Base-by-base conservation (phyloP, 2,329 filamentous ascomycete species). In the Alternaria panax region DNA sequence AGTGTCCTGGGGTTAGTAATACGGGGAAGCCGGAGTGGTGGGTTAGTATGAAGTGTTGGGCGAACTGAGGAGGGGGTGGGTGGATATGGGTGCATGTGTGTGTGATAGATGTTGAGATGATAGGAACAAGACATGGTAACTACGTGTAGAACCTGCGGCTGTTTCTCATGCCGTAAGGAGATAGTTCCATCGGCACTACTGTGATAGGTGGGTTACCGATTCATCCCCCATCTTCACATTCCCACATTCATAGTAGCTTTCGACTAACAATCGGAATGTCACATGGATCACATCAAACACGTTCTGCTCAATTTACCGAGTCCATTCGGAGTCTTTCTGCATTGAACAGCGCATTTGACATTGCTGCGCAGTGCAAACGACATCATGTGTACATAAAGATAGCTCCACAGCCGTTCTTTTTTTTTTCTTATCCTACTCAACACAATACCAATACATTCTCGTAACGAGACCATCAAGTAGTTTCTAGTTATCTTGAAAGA, bases 51-150 rank as follows among this genome's bases (percentile, higher is more conserved):
- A 38, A 11, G n/a, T 38, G 36, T 20, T n/a, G 16, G 34, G 14
- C 14, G 14, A 16, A 16, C n/a, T n/a, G n/a, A 14, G 6, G 1
- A 30, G 2, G 30, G 30, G 1, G 14, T 16, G 12, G 30, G 11
- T 8, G 28, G 4, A 30, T 0, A 30, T 30, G 28, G 28, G n/a
- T n/a, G n/a, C n/a, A n/a, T n/a, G n/a, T 32, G 30, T 0, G 0
- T 2, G 30, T 2, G 30, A 32, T 32, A 12, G 3, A 32, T 6
- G 5, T 14, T 32, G 1, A n/a, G 30, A 32, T 0, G 12, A 14
- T 32, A 12, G 0, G 30, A 32, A 14, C 5, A 14, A 32, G 6
- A 6, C 30, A 32, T 32, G 11, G 12, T 14, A 32, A 14, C 12
- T 5, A 16, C 0, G 5, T 32, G 11, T 32, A 0, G 5, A 11